A percentile compares a stretch with the other conserved stretches of the same genome.
phyloP scores from a whole-genome alignment of 768 basidiomycete genomes.

The Mycena sanguinolenta region DNA sequence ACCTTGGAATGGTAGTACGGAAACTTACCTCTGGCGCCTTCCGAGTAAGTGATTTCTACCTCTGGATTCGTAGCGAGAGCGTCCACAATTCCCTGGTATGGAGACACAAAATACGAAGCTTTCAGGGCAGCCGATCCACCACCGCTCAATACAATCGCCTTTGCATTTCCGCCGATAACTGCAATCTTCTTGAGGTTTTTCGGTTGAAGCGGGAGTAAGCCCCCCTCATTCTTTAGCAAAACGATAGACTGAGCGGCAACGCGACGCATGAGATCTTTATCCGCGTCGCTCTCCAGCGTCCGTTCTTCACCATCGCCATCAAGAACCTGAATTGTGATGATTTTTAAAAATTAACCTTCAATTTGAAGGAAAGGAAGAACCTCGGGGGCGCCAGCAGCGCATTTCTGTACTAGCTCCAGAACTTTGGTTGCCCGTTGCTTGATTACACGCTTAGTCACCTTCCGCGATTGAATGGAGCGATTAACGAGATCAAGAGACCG shows the following conservation, averaged over 20 bases:
- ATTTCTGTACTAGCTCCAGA: slow-evolving; percentile 77
- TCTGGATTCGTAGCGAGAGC: slow-evolving; percentile 61
- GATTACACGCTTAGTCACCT: slow-evolving; percentile 73
- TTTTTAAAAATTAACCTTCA: neutral
- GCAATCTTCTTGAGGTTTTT: slow-evolving; percentile 74
- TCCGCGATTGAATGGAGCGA: slow-evolving; percentile 70
- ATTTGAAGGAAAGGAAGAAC: slow-evolving; percentile 45
- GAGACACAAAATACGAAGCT: slow-evolving; percentile 81
- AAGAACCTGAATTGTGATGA: slow-evolving; percentile 59
- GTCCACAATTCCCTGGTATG: slow-evolving; percentile 80
- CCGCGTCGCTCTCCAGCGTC: slow-evolving; percentile 71
- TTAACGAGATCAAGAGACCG: slow-evolving; percentile 76
- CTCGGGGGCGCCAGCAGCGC: slow-evolving; percentile 75
- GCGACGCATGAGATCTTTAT: slow-evolving; percentile 72
- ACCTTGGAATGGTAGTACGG: neutral
- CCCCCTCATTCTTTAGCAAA: slow-evolving; percentile 76
- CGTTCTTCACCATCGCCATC: slow-evolving; percentile 80
- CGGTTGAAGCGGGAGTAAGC: slow-evolving; percentile 66
- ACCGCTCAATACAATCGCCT: slow-evolving; percentile 71
- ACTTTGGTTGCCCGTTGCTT: slow-evolving; percentile 78
- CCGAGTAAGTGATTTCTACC: slow-evolving; percentile 72
- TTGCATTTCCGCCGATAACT: slow-evolving; percentile 82
- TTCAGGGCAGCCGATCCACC: slow-evolving; percentile 83
- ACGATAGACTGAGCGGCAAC: slow-evolving; percentile 82
- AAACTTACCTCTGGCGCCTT: slow-evolving; percentile 73